A percentile compares a stretch with the other conserved stretches of the same genome.
Evolutionary conservation across 495 filamentous ascomycete species (phyloP).

Genomic region (Parathielavia hyrcaniae): DNA sequence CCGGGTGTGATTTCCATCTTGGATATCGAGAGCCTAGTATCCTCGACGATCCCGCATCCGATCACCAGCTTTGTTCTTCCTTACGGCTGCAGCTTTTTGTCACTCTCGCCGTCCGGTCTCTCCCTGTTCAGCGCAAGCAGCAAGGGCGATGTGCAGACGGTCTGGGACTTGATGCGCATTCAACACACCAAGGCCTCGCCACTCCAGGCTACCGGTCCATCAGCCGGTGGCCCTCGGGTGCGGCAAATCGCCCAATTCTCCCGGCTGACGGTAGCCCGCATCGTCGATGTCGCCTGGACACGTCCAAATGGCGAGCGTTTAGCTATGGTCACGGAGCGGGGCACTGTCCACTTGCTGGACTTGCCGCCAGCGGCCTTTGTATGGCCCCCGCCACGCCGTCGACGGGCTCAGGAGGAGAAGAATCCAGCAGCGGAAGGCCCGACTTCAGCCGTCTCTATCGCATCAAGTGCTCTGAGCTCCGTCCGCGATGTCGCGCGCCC

Average conservation of each 20-base stretch:
- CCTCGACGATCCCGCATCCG: conserved; percentile 49
- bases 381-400: conserved; percentile 79
- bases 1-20: conserved; percentile 77
- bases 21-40: conserved; percentile 61
- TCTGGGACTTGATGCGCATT: conserved; percentile 87
- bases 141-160: conserved; percentile 85
- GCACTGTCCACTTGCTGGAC: conserved; percentile 89
- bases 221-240: conserved; percentile 47
- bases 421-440: conserved; percentile 35
- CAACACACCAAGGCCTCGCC: conserved; percentile 50
- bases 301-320: conserved; percentile 70
- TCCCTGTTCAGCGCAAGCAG: conserved; percentile 81
- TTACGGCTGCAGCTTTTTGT: conserved; percentile 84
- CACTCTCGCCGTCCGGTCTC: conserved; percentile 78
- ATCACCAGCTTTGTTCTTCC: conserved; percentile 74
- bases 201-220: conserved; percentile 37
- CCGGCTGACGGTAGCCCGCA: conserved; percentile 81
- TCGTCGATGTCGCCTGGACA: conserved; percentile 85
- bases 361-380: conserved; percentile 74
- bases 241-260: conserved; percentile 80
- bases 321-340: conserved; percentile 81
- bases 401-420: conserved; percentile 41
- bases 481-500: conserved; percentile 53
- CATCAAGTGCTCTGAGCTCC: conserved; percentile 58
- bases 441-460: conserved; percentile 47